Conservation (phyloP, 2,329 filamentous ascomycete genomes). For the Colletotrichum orchidophilum region DNA sequence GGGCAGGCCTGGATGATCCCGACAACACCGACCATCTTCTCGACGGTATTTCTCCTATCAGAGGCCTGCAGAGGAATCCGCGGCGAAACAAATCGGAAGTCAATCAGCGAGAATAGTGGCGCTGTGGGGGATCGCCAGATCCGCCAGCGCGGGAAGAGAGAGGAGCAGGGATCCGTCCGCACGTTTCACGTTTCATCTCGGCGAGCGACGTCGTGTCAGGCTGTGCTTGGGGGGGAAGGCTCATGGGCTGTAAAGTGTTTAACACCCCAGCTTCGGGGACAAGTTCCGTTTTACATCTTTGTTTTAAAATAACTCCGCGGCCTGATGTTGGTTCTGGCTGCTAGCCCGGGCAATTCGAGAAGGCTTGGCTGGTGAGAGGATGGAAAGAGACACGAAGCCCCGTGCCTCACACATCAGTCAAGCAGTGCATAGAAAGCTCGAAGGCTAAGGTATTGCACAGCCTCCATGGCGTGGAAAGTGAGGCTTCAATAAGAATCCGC, state of each 20-base stretch:
- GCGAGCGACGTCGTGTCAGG: constrained; percentile 28
- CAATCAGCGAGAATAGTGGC: not conserved
- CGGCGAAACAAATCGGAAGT: not conserved
- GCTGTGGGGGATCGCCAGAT: constrained; percentile 20
- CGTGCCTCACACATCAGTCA: not conserved
- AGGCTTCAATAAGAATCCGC: not conserved
- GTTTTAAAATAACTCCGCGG: constrained; percentile 13
- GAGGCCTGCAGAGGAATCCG: not conserved
- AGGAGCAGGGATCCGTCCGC: constrained; percentile 31
- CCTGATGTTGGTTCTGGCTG: not conserved
- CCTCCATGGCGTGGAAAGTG: not conserved
- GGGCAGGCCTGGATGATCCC: not conserved
- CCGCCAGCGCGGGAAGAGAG: constrained; percentile 9
- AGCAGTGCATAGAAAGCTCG: not conserved
- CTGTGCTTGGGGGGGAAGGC: not conserved
- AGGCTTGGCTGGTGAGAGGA: constrained; percentile 13
- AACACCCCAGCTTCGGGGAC: constrained; percentile 11
- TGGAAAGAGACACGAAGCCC: not conserved
- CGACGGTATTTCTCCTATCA: not conserved
- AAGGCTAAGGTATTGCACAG: not conserved
- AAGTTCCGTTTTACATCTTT: constrained; percentile 17
- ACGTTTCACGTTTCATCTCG: constrained; percentile 34
- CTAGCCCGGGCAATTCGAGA: not conserved
- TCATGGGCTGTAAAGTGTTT: constrained; percentile 3
- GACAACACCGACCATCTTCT: not conserved